phyloP scores from a whole-genome alignment of 495 filamentous ascomycete species.

The Aspergillus cavernicola region DNA sequence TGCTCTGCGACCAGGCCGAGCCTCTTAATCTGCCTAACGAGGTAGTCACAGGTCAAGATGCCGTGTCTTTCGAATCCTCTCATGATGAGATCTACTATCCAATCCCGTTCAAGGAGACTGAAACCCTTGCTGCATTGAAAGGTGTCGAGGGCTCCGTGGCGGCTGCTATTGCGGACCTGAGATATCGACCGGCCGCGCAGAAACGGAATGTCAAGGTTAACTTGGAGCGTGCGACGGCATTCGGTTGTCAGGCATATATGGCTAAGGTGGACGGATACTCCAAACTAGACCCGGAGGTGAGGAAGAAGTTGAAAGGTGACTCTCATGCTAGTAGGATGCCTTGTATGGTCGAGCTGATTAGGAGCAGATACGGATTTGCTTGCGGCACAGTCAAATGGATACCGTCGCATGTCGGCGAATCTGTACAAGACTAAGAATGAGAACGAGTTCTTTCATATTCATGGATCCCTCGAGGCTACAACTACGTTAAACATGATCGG shows the following conservation, averaged over 20 bases:
- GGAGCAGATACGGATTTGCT: conserved; percentile 64
- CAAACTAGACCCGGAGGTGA: conserved; percentile 58
- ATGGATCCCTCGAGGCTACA: conserved; percentile 70
- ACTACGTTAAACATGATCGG: conserved; percentile 69
- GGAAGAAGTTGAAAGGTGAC: conserved; percentile 58
- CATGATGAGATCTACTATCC: conserved; percentile 52
- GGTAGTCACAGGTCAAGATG: conserved; percentile 32
- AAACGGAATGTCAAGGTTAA: conserved; percentile 52
- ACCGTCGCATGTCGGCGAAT: conserved; percentile 72
- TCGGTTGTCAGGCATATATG: conserved; percentile 70
- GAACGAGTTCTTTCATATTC: conserved; percentile 71
- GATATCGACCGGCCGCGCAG: conserved; percentile 34
- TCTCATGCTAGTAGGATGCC: conserved; percentile 6
- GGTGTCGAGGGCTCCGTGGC: conserved; percentile 66
- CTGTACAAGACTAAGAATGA: conserved; percentile 65
- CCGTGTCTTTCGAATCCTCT: conserved; percentile 39
- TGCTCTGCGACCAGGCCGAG: conserved; percentile 39
- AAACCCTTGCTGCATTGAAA: conserved; percentile 64
- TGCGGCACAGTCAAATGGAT: conserved; percentile 65
- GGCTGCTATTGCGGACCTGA: conserved; percentile 59
- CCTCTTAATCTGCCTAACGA: conserved; percentile 34
- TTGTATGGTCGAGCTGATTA: conserved; percentile 17
- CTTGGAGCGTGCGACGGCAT: conserved; percentile 60
- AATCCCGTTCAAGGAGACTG: conserved; percentile 67
- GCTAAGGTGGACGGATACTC: conserved; percentile 66